These are phyloP conservation scores for Fusarium coicis DNA, from an alignment of 2,329 filamentous ascomycete species.

Conservation along the genomic window DNA sequence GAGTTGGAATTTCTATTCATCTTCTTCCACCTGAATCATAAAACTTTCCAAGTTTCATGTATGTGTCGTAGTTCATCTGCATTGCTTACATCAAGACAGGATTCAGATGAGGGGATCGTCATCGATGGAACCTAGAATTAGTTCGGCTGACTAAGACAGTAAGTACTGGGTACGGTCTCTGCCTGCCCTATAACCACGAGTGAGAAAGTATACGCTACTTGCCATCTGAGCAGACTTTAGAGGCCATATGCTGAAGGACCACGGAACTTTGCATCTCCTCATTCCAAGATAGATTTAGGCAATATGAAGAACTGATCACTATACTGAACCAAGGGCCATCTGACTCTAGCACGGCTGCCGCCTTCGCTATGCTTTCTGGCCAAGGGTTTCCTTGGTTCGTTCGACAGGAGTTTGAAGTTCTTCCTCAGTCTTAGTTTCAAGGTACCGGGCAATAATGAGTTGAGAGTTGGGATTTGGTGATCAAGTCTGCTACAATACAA, in stretches of 20 bases:
- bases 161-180: neutral
- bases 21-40: accelerated
- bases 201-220: neutral
- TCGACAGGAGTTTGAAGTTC: too few species aligned
- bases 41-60: accelerated
- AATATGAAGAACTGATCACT: too few species aligned
- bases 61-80: accelerated
- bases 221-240: neutral
- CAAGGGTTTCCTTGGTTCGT: too few species aligned
- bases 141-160: neutral
- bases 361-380: too few species aligned
- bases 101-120: neutral
- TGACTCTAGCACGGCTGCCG: too few species aligned
- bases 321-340: too few species aligned
- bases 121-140: neutral
- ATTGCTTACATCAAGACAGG: neutral
- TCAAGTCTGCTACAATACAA: neutral
- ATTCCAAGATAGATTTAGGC: too few species aligned
- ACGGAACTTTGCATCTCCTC: too few species aligned
- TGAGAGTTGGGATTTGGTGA: neutral
- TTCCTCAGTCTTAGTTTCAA: too few species aligned
- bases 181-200: accelerated
- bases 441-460: neutral
- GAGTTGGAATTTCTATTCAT: accelerated
- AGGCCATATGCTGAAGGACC: too few species aligned